Base-by-base conservation (phyloP, 1,139 yeast genomes). In the Suhomyces bolitotheri region DNA sequence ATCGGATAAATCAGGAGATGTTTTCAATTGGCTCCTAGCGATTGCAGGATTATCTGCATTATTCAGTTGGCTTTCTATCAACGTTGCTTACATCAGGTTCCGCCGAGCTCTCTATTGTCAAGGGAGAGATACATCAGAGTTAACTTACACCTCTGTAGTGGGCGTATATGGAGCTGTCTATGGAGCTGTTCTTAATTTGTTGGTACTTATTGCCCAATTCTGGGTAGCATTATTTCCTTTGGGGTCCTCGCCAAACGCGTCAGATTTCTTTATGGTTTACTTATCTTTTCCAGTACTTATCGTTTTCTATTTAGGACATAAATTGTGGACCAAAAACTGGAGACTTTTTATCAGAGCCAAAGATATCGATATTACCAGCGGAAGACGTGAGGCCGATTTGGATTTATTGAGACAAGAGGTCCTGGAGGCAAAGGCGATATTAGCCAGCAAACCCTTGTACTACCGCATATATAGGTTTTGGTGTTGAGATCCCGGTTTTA, bases 361-460 rank as follows among this genome's bases (percentile, higher is more conserved):
- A 36, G 62, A 67, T 38, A 66, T 78, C 46, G 84, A 80, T 49
- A 53, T 80, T 26, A 72, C 68, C 40, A 62, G 68, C 34, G 81
- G 81, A 31, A 67, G 81, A 55, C 68, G 79, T 46, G 72, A 75
- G 36, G 61, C 72, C 46, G 82, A 79, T 49, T 58, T 71, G 41
- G 82, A 75, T 33, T 58, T 64, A 41, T 52, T 78, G 37, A 64
- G 56, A 45, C 77, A 67, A 45, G 83, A 77, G 53, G 64, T 72
- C 33, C 65, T 60, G 23, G 78, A 71, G 51, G 78, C 76, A 46
- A 60, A 56, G 43, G 76, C 62, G 24, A 45, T 51, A 30, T 49
- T 62, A 45, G 54, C 52, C 16, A 49, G 52, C 50, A 50, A 64
- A 39, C 58, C 68, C 22, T 42, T 65, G 51, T 58, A 51, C 47